Evolutionary conservation across 345 rosid genomes (phyloP).

Genomic region (Salix udensis): DNA sequence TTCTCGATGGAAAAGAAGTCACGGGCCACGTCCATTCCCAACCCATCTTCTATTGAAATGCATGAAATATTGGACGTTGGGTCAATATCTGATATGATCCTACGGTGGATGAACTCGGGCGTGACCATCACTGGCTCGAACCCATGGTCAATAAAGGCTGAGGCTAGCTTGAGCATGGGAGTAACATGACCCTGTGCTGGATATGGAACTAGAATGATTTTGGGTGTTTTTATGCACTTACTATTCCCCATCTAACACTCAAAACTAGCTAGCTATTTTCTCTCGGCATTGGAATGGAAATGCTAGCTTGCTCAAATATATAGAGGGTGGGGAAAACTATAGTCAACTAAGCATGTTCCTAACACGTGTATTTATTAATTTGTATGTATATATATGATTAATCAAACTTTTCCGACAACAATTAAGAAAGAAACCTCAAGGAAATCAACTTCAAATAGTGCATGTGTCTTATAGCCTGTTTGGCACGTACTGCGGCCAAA

Average conservation of each 20-base stretch:
- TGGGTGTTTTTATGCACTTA: slow-evolving; percentile 21
- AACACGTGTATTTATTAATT: no score
- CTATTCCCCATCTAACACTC: neutral
- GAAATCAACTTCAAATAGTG: no score
- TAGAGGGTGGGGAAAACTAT: neutral
- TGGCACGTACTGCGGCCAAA: no score
- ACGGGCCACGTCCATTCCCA: slow-evolving; percentile 24
- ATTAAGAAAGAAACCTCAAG: no score
- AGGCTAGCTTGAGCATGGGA: slow-evolving; percentile 66
- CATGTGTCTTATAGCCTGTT: no score
- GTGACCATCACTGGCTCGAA: slow-evolving; percentile 47
- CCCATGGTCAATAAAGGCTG: slow-evolving; percentile 36
- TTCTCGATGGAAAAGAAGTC: slow-evolving; percentile 66
- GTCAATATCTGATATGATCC: slow-evolving; percentile 23
- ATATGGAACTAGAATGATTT: slow-evolving; percentile 62
- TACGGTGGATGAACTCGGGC: slow-evolving; percentile 54
- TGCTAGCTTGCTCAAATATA: no score
- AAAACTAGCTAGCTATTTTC: no score
- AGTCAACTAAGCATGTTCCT: neutral
- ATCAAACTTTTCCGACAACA: no score
- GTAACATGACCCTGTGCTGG: slow-evolving; percentile 84
- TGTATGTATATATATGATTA: no score
- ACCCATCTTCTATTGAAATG: slow-evolving; percentile 45
- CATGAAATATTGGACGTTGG: slow-evolving; percentile 22
- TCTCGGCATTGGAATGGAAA: no score